phyloP scores from a whole-genome alignment of 2,329 filamentous ascomycete species.

The Trichophyton schoenleinii region DNA sequence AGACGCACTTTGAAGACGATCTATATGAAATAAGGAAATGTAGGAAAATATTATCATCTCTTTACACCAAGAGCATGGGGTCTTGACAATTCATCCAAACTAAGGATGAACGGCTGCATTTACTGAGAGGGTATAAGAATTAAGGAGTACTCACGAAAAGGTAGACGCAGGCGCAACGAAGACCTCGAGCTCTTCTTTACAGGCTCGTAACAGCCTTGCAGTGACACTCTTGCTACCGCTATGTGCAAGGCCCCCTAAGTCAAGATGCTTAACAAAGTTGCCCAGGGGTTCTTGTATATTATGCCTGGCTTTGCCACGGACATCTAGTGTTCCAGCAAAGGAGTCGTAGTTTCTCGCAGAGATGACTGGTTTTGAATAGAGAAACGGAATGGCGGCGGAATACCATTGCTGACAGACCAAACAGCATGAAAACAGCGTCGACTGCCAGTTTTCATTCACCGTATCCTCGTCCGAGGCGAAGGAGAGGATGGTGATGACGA shows the following conservation, averaged over 20 bases:
- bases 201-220: conserved; percentile 44
- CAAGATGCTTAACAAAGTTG: conserved; percentile 37
- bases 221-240: conserved; percentile 47
- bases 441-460: conserved; percentile 27
- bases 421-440: conserved; percentile 40
- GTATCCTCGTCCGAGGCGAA: conserved; percentile 26
- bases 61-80: background rate
- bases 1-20: background rate
- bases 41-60: background rate
- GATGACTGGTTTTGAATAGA: conserved; percentile 43
- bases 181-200: conserved; percentile 38
- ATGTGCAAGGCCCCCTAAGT: conserved; percentile 46
- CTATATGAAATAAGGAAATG: background rate
- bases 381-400: conserved; percentile 35
- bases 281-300: conserved; percentile 41
- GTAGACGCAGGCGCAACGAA: conserved; percentile 47
- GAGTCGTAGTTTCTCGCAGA: conserved; percentile 40
- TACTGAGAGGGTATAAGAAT: background rate
- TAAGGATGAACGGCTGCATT: background rate
- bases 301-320: background rate
- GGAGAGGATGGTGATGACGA: conserved; percentile 39
- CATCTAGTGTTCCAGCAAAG: conserved; percentile 36
- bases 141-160: conserved; percentile 37
- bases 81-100: background rate
- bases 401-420: conserved; percentile 47